Base-by-base conservation (phyloP, 257 asterid species). In the Paraleonurus japonicus region DNA sequence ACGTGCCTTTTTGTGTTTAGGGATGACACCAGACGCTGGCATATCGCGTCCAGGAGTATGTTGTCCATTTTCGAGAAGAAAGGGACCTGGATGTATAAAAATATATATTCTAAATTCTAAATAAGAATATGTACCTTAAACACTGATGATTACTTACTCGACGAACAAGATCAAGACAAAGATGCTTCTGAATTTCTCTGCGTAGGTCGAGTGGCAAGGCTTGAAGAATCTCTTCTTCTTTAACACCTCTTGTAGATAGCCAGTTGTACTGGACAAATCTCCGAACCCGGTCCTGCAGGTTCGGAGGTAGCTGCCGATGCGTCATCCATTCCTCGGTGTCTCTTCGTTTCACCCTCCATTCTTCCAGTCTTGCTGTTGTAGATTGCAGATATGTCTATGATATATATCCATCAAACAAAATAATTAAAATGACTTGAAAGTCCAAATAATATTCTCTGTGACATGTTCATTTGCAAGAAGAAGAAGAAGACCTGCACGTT, bases 301-400 rank as follows among this genome's bases (percentile, higher is more conserved):
- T 85, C 0, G 82, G 90, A 16, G 98, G 97, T 1, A 92, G 78
- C 76, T 92, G 97, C 6, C 98, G 90, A 67, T 90, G 98, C 73
- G 85, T 78, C 98, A 92, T 90, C 98, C 97, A 92, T 72, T 92
- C 98, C 76, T 92, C 98, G 0, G 97, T 90, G 76, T 90, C 97
- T 81, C 96, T 79, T 73, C 95, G 77, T 65, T 78, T 86, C 23
- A 87, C 84, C 75, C 97, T 81, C 97, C 98, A 92, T 71, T 92
- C 96, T 85, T 92, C 98, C 4, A 92, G 91, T 75, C 98, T 87
- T 60, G 95, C 89, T 43, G 95, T 79, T 41, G 89, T 84, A 58
- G 95, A 92, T 88, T 90, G 90, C 75, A 92, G 88, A 85, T 83
- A 92, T 66, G 85, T 81, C 98, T 90, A 48, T 83, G 69, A 78